Evolutionary conservation across 2,329 filamentous ascomycete species (phyloP).

Genomic region (Phyllosticta citribraziliensis): DNA sequence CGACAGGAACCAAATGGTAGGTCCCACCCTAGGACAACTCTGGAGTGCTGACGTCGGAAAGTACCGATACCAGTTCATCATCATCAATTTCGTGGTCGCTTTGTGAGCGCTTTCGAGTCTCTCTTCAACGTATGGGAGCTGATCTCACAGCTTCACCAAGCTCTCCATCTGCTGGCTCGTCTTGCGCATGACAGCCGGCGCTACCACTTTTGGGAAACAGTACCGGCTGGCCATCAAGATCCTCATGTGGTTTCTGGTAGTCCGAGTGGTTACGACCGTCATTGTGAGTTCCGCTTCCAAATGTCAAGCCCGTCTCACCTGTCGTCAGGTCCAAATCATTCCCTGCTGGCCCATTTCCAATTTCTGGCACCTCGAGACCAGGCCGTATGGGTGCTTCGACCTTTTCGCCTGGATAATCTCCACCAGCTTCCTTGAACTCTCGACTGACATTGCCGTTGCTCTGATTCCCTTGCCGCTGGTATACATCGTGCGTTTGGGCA

Average conservation of each 20-base stretch:
- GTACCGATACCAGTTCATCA: constrained; percentile 2
- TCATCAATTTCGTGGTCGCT: not conserved
- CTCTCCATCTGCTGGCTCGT: constrained; percentile 1
- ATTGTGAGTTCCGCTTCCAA: not conserved
- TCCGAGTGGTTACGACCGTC: not conserved
- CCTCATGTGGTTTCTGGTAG: not conserved
- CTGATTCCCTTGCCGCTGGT: not conserved
- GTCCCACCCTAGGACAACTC: fast-evolving
- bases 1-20: not conserved
- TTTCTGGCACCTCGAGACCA: constrained; percentile 2
- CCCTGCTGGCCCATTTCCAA: not conserved
- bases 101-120: not conserved
- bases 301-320: not conserved
- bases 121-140: not conserved
- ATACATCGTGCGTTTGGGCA: not conserved
- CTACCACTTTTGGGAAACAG: not conserved
- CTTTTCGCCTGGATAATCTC: not conserved
- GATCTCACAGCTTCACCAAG: not conserved
- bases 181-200: constrained; percentile 1
- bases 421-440: not conserved
- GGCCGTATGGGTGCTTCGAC: constrained; percentile 1
- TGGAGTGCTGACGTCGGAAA: not conserved
- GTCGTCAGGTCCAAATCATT: not conserved
- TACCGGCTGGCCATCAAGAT: not conserved
- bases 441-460: not conserved